Percentiles rank a stretch among this genome's conserved stretches.
phyloP scores from a whole-genome alignment of 805 yeast species.

The Osmozyma mogii region DNA sequence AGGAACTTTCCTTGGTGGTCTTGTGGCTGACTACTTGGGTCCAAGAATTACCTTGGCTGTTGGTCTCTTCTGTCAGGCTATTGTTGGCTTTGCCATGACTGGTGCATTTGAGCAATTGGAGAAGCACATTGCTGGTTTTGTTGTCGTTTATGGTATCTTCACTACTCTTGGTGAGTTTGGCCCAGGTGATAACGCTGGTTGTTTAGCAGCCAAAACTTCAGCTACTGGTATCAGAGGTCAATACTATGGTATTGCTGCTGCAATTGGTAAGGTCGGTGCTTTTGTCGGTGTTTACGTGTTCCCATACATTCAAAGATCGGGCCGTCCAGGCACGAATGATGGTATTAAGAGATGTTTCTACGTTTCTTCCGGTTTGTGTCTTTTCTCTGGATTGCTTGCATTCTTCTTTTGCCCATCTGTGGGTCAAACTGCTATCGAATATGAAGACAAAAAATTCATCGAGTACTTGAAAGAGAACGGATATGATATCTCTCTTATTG shows the following conservation, averaged over 20 bases:
- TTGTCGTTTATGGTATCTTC: conserved; percentile 84
- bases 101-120: conserved; percentile 51
- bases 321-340: conserved; percentile 39
- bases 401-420: conserved; percentile 70
- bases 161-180: conserved; percentile 87
- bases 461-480: conserved; percentile 62
- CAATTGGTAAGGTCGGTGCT: conserved; percentile 87
- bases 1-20: conserved; percentile 85
- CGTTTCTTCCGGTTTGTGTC: conserved; percentile 69
- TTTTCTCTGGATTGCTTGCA: conserved; percentile 62
- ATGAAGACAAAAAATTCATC: conserved; percentile 68
- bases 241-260: conserved; percentile 87
- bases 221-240: conserved; percentile 88
- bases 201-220: conserved; percentile 77
- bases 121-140: conserved; percentile 65
- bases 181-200: conserved; percentile 88
- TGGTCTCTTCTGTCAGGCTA: conserved; percentile 69
- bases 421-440: conserved; percentile 73
- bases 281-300: conserved; percentile 85
- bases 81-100: conserved; percentile 79
- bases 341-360: conserved; percentile 77
- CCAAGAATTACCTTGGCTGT: conserved; percentile 69
- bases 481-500: conserved; percentile 59
- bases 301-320: conserved; percentile 64
- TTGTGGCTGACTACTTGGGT: conserved; percentile 80